Evolutionary conservation across 495 filamentous ascomycete genomes (phyloP).

Genomic region (Sordaria brevicollis): DNA sequence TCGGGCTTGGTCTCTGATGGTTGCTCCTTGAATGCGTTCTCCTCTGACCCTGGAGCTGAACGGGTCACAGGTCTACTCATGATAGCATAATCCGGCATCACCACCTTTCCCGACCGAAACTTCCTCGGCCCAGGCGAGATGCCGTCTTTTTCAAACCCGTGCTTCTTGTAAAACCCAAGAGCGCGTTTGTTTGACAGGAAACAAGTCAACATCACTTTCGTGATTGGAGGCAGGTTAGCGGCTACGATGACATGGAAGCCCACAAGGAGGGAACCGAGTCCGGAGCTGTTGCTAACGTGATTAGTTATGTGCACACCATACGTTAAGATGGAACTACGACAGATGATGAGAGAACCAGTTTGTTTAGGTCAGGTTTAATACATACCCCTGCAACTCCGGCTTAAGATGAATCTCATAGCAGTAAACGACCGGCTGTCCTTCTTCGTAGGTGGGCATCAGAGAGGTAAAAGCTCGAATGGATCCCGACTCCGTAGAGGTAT

Average conservation of each 20-base stretch:
- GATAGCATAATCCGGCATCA: conserved; percentile 59
- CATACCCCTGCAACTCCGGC: conserved; percentile 39
- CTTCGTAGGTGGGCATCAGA: conserved; percentile 77
- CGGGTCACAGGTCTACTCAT: conserved; percentile 47
- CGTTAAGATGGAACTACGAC: background rate
- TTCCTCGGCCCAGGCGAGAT: conserved; percentile 52
- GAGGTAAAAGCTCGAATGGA: conserved; percentile 58
- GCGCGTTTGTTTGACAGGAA: conserved; percentile 58
- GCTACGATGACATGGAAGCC: conserved; percentile 31
- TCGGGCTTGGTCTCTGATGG: too few relatives aligned
- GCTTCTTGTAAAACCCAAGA: conserved; percentile 52
- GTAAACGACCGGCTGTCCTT: conserved; percentile 63
- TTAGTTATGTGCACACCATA: background rate
- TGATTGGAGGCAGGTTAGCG: conserved; percentile 37
- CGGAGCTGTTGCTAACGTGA: conserved; percentile 24
- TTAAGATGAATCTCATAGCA: conserved; percentile 81
- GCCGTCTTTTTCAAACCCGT: conserved; percentile 59
- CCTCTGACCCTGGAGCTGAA: background rate
- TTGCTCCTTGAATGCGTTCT: too few relatives aligned
- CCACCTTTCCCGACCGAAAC: conserved; percentile 53
- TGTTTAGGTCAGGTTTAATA: background rate
- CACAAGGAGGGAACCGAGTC: conserved; percentile 36
- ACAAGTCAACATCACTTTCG: conserved; percentile 79
- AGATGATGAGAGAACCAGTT: background rate
- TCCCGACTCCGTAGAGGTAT: conserved; percentile 2